Evolutionary conservation across 176 grass and related monocot species (phyloP).

Genomic region (Avena sativa): DNA sequence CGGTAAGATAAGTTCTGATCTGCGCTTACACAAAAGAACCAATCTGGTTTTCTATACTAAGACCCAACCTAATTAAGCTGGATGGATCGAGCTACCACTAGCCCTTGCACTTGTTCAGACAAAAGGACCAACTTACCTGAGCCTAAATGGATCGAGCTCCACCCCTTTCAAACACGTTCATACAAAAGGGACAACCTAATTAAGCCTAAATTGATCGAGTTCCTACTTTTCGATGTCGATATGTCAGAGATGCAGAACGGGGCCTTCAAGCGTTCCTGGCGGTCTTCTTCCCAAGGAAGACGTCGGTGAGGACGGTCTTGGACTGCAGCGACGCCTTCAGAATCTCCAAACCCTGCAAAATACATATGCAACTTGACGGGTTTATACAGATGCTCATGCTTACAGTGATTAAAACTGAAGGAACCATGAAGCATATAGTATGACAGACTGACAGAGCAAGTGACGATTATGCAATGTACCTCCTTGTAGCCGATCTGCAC

Average conservation of each 20-base stretch:
- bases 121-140: not conserved
- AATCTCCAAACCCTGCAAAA: not conserved
- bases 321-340: conserved; percentile 13
- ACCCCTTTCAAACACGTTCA: not conserved
- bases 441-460: not conserved
- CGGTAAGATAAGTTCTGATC: not conserved
- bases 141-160: not conserved
- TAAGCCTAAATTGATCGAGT: too few species aligned
- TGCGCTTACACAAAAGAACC: not conserved
- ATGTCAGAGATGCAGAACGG: not conserved
- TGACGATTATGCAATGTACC: not conserved
- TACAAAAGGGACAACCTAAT: too few species aligned
- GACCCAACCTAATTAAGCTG: too few species aligned
- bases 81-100: not conserved
- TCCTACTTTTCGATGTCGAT: not conserved
- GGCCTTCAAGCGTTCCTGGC: not conserved
- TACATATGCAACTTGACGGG: not conserved
- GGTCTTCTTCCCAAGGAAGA: not conserved
- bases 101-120: not conserved
- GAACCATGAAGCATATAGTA: too few species aligned
- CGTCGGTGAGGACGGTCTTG: conserved; percentile 14
- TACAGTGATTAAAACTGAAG: too few species aligned
- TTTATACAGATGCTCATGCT: not conserved
- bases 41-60: not conserved
- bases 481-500: not conserved